phyloP scores from a whole-genome alignment of 768 basidiomycete genomes.

The Lactarius sp. region DNA sequence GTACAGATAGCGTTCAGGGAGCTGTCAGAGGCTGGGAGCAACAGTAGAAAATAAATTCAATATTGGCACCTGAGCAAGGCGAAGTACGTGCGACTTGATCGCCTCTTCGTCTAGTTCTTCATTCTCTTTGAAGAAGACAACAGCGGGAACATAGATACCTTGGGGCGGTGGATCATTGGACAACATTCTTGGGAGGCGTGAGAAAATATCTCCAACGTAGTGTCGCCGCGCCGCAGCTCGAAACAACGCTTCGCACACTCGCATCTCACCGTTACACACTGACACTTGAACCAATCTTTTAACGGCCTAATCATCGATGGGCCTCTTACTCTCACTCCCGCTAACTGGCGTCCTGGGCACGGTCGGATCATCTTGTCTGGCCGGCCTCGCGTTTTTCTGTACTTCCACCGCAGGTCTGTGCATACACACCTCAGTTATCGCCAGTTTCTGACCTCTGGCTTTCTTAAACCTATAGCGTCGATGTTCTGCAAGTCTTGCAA shows the following conservation, averaged over 20 bases:
- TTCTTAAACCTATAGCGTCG: constrained; percentile 52
- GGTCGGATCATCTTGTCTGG: constrained; percentile 79
- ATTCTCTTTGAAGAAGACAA: constrained; percentile 65
- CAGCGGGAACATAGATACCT: constrained; percentile 74
- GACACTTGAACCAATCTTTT: neutral
- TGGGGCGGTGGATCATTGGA: constrained; percentile 46
- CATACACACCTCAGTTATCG: neutral
- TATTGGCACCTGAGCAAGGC: constrained; percentile 57
- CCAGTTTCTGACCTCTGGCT: constrained; percentile 13
- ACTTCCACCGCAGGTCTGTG: constrained; percentile 75
- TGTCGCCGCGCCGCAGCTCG: neutral
- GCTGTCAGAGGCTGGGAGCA: constrained; percentile 15
- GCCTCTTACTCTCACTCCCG: constrained; percentile 67
- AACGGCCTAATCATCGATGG: constrained; percentile 43
- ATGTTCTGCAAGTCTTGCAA: constrained; percentile 99
- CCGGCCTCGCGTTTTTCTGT: constrained; percentile 78
- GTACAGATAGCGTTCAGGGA: neutral
- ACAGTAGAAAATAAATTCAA: constrained; percentile 1
- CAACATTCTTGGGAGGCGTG: constrained; percentile 15
- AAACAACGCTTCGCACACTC: too few species aligned
- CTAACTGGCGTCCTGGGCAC: constrained; percentile 62
- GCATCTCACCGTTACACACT: neutral
- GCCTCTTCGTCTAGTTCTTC: constrained; percentile 66
- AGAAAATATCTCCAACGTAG: neutral
- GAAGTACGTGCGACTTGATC: constrained; percentile 63